These are phyloP conservation scores for Boletus hoseneyae DNA, from an alignment of 1,284 basidiomycete genomes.

Conservation along the genomic window DNA sequence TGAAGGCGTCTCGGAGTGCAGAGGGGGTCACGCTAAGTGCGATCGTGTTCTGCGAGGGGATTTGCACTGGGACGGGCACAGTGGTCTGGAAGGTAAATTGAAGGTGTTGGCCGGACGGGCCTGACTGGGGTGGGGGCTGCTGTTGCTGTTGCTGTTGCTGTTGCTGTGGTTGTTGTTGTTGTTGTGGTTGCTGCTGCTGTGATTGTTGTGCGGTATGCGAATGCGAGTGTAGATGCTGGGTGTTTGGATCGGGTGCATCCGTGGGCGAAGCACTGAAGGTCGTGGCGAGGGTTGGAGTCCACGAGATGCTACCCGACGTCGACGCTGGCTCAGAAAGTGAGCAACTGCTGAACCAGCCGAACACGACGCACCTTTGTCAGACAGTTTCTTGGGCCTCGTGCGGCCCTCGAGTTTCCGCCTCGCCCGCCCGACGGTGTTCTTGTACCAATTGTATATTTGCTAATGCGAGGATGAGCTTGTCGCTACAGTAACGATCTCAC, in stretches of 20 bases:
- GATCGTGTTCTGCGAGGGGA: constrained; percentile 27
- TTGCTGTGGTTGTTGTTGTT: not conserved
- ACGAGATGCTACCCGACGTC: constrained; percentile 21
- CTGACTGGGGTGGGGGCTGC: constrained; percentile 20
- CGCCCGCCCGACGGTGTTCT: constrained; percentile 58
- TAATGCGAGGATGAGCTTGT: constrained; percentile 21
- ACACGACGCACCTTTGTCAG: constrained; percentile 41
- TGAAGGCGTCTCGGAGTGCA: constrained; percentile 48
- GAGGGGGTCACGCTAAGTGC: constrained; percentile 36
- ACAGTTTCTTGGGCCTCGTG: constrained; percentile 43
- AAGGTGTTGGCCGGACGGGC: constrained; percentile 26
- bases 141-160: not conserved
- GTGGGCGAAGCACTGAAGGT: constrained; percentile 17
- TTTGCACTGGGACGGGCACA: constrained; percentile 20
- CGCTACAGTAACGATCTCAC: not conserved
- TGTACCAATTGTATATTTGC: constrained; percentile 71
- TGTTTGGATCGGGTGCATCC: constrained; percentile 13
- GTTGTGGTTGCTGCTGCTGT: constrained; percentile 17
- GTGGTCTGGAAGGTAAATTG: constrained; percentile 36
- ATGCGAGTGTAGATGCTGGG: constrained; percentile 6
- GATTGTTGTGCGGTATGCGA: constrained; percentile 32
- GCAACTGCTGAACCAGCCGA: not conserved
- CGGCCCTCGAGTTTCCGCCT: constrained; percentile 52
- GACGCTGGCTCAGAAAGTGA: constrained; percentile 7
- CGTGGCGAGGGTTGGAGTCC: constrained; percentile 34